Percentiles rank a stretch among this genome's conserved stretches.
phyloP scores from a whole-genome alignment of 345 rosid species.

The Pistacia atlantica region DNA sequence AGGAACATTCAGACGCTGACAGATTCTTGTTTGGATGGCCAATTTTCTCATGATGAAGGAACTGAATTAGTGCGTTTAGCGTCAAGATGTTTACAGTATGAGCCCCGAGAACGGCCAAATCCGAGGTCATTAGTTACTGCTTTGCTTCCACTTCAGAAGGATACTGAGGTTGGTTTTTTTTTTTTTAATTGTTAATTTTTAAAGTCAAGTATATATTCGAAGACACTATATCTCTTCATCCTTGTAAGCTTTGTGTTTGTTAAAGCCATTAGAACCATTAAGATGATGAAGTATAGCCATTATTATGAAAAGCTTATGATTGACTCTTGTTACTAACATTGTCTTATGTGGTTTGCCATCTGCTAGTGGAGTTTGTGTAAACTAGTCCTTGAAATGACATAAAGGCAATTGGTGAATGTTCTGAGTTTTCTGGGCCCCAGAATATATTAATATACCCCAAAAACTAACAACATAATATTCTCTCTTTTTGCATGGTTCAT shows the following conservation, averaged over 20 bases:
- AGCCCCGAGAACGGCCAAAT: conserved; percentile 84
- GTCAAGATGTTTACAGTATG: conserved; percentile 78
- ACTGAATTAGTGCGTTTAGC: conserved; percentile 80
- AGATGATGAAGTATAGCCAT: neutral
- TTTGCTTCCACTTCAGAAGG: conserved; percentile 79
- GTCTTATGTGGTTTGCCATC: neutral
- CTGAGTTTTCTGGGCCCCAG: neutral
- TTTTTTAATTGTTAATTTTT: neutral
- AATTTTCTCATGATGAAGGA: conserved; percentile 69
- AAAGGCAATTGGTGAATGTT: neutral
- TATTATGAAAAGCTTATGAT: neutral
- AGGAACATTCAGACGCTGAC: conserved; percentile 78
- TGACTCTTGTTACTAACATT: neutral
- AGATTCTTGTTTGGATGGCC: conserved; percentile 91
- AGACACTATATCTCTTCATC: neutral
- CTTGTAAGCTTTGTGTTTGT: neutral
- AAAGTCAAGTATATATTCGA: neutral
- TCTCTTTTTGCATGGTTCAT: neutral
- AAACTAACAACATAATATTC: neutral
- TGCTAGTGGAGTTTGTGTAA: neutral
- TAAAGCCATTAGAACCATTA: conserved; percentile 1
- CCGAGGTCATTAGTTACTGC: conserved; percentile 68
- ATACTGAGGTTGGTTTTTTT: conserved; percentile 56
- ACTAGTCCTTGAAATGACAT: neutral
- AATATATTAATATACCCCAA: neutral